Conservation (phyloP, 306 rosid genomes). For the Cicer yamashitae region DNA sequence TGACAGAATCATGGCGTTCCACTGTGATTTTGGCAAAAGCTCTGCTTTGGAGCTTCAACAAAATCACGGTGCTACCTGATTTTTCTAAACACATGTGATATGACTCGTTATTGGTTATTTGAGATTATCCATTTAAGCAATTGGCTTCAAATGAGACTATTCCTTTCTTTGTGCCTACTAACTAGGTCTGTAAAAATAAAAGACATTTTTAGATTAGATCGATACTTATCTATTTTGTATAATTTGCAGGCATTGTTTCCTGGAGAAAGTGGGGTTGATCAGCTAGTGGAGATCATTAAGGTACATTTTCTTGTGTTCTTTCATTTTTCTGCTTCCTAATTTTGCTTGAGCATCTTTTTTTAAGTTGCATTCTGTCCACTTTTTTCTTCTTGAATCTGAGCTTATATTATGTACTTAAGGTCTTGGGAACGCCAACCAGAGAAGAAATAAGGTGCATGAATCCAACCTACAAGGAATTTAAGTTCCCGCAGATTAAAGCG, state of each 20-base stretch:
- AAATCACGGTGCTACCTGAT: too few relatives aligned
- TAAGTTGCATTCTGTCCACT: conserved; percentile 37
- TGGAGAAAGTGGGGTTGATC: conserved; percentile 96
- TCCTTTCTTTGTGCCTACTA: not conserved
- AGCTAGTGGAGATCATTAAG: conserved; percentile 93
- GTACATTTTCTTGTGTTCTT: conserved; percentile 44
- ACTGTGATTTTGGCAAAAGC: too few relatives aligned
- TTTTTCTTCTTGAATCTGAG: conserved; percentile 33
- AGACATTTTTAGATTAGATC: not conserved
- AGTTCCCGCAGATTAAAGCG: conserved; percentile 94
- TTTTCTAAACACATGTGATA: too few relatives aligned
- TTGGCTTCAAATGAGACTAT: not conserved
- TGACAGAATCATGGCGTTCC: too few relatives aligned
- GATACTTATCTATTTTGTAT: conserved; percentile 39
- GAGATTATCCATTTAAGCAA: not conserved
- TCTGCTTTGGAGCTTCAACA: too few relatives aligned
- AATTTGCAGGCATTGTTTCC: conserved; percentile 89
- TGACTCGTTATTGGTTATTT: not conserved
- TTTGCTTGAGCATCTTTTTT: conserved; percentile 19
- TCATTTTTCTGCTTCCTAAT: not conserved
- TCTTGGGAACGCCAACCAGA: conserved; percentile 91
- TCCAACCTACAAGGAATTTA: conserved; percentile 86
- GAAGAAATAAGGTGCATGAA: conserved; percentile 97
- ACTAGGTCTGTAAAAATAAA: not conserved
- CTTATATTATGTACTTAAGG: conserved; percentile 47